Conservation (phyloP, 768 basidiomycete species). For the Trametes meyenii region DNA sequence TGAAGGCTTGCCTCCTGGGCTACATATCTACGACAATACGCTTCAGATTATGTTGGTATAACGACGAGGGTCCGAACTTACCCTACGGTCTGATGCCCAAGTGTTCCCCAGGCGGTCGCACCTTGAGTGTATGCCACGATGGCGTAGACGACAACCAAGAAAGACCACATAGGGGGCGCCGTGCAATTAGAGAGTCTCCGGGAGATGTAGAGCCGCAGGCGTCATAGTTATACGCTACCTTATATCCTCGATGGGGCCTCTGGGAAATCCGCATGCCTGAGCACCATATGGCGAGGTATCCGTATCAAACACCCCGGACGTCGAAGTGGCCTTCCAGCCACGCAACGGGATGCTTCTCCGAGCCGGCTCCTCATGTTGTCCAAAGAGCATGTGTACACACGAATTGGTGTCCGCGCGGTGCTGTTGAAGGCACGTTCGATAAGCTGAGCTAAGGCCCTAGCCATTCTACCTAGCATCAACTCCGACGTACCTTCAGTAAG, state of each 20-base stretch:
- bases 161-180: background rate
- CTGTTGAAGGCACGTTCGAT: constrained; percentile 10
- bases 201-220: background rate
- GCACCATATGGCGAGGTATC: constrained; percentile 9
- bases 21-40: constrained; percentile 14
- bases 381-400: background rate
- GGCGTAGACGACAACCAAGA: background rate
- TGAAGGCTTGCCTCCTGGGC: constrained; percentile 20
- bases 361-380: background rate
- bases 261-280: background rate
- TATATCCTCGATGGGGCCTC: too few relatives aligned
- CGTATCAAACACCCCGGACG: constrained; percentile 3
- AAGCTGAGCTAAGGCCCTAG: too few relatives aligned
- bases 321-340: background rate
- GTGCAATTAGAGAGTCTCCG: background rate
- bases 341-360: background rate
- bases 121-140: background rate
- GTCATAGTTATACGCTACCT: background rate
- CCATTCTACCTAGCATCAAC: too few relatives aligned
- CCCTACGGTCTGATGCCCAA: constrained; percentile 32
- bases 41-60: background rate
- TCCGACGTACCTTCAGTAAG: too few relatives aligned
- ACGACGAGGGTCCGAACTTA: constrained; percentile 13
- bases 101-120: constrained; percentile 29
- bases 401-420: too few relatives aligned